Base-by-base conservation (phyloP, 352 stramenopile species). In the Discostella stelligera region DNA sequence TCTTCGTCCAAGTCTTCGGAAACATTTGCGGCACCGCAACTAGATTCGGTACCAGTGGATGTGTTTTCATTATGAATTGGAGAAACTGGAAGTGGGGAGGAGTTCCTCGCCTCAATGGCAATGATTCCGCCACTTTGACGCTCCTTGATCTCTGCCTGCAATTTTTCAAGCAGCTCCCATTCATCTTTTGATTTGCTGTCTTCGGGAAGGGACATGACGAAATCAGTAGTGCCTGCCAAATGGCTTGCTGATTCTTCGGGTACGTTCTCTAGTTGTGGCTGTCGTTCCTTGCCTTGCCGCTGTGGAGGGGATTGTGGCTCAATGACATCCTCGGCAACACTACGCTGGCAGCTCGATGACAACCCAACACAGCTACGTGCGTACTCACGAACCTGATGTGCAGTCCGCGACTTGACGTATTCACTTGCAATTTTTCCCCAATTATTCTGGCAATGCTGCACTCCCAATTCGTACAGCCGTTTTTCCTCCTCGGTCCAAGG, bases 361-460 rank as follows among this genome's bases (percentile, higher is more conserved):
- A 21, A n/a, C 25, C 10, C 21, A 46, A 46, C 23, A 5, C 13
- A 62, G 39, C 27, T 44, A 48, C 59, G 59, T 54, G 59, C 62
- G 48, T 69, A 44, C 27, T 69, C 7, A 18, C 62, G 62, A 56
- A 69, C 56, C 39, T 69, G 62, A 39, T 41, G 62, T 2, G 62
- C n/a, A 58, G 41, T 58, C 0, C 62, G 41, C 5, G 44, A 60
- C 11, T 25, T 58, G 16, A 69, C 44, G 23, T 62, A 62, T 23
- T 62, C 54, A 3, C n/a, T 59, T 46, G 62, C 41, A 46, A 69
- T 68, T 55, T 56, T 58, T 8, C 61, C 61, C 61, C 61, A 68
- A 23, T 68, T 68, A 18, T n/a, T 23, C 14, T 6, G n/a, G 37
- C 41, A 32, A 32, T 32, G 2, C 5, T 32, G 27, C 27, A 32